Evolutionary conservation across 2,329 filamentous ascomycete genomes (phyloP), one percentile per base, ranked within the genome.

Genomic region (Escovopsis sp.): DNA sequence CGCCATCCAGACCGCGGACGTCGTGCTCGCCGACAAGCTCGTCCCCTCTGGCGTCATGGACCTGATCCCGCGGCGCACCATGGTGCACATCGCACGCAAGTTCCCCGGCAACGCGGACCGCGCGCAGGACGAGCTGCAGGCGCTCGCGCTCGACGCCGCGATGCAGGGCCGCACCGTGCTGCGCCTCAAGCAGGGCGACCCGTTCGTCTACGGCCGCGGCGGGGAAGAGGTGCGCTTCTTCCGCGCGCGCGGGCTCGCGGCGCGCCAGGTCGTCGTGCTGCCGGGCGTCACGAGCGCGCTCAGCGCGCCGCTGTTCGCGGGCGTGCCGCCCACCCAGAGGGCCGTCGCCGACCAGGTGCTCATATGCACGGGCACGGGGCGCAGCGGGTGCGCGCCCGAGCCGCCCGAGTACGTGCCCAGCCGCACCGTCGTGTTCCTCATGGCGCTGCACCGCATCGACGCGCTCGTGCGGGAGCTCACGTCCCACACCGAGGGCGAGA

Each of bases 71-170:
- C 84, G 91, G 31, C 77, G 89, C 41, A 94, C 88, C 8, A 80
- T 82, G 9, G 81, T 96, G 11, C 79, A 85, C 53, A 98, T 98
- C 52, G 89, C 91, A 5, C 82, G 88, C 54, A 98, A 98, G 59
- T 98, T 98, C 62, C 91, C 91, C 1, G 91, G 91, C 16, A 96
- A 98, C 60, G 91, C 91, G 34, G 91, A 98, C 52, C 77, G 78
- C 36, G 91, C 91, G 0, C 91, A 98, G 58, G 79, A 88, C 54
- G 91, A 98, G 61, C 76, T 98, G 5, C 73, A 94, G 3, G 71
- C 79, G 41, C 72, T 85, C 51, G 91, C 86, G 0, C 68, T 94
- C 2, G 74, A 75, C 3, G 86, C 78, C 2, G 68, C 70, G 13
- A 57, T 53, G 5, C 61, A 62, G 15, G 91, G 91, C 11, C 78